phyloP scores from a whole-genome alignment of 2,329 filamentous ascomycete species.

The Neocatenulostroma microsporum region DNA sequence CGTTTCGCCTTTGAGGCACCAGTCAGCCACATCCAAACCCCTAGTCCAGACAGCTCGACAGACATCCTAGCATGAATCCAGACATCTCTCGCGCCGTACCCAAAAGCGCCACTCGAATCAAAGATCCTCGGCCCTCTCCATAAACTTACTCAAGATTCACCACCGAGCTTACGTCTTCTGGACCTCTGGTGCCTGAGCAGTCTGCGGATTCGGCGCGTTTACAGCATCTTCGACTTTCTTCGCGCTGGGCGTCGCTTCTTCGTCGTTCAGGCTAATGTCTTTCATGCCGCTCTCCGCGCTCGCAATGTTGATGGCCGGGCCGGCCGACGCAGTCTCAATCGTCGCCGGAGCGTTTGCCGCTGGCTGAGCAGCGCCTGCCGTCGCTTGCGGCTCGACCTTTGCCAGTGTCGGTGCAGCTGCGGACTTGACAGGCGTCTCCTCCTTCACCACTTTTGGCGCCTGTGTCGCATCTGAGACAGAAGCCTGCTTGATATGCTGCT shows the following conservation, averaged over 20 bases:
- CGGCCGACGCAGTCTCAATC: not conserved
- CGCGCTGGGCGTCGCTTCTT: not conserved
- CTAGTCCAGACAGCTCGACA: not conserved
- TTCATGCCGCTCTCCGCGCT: slow-evolving; percentile 2
- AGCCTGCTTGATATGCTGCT: slow-evolving; percentile 15
- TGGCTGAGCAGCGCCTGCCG: not conserved
- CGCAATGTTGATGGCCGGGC: slow-evolving; percentile 1
- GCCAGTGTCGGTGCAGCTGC: too few species aligned
- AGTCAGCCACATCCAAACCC: not conserved
- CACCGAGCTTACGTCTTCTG: slow-evolving; percentile 6
- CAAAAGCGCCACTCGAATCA: not conserved
- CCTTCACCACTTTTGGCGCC: slow-evolving; percentile 3
- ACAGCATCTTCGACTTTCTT: slow-evolving; percentile 8
- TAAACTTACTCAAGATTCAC: slow-evolving; percentile 25
- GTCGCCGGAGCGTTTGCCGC: not conserved
- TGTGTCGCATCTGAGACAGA: not conserved
- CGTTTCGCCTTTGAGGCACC: not conserved
- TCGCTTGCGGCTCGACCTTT: not conserved
- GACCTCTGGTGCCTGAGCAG: slow-evolving; percentile 19
- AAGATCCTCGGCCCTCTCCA: slow-evolving; percentile 15
- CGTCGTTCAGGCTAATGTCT: not conserved
- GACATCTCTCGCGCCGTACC: not conserved
- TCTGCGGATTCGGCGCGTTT: slow-evolving; percentile 12
- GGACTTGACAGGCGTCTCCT: not conserved
- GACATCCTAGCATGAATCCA: not conserved